Evolutionary conservation across 768 basidiomycete genomes (phyloP).

Genomic region (Rhodocollybia butyracea): DNA sequence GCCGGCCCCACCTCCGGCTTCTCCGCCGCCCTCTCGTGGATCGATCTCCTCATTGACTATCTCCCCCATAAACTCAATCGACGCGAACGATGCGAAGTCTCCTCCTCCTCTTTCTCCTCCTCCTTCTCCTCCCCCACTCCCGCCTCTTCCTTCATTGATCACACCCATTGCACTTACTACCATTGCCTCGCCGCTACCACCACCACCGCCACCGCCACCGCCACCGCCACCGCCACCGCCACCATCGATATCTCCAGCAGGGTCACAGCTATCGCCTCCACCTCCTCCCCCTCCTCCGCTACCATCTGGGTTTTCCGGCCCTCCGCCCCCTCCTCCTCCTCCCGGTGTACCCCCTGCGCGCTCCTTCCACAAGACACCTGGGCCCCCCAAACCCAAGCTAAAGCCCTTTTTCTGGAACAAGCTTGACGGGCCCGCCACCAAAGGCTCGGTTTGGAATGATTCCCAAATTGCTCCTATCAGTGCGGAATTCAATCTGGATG

Average conservation of each 20-base stretch:
- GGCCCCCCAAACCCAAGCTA: constrained; percentile 36
- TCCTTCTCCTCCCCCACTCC: constrained; percentile 24
- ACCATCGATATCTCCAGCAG: constrained; percentile 20
- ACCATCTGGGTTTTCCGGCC: constrained; percentile 15
- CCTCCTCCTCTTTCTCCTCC: constrained; percentile 22
- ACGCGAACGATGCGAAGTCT: constrained; percentile 18
- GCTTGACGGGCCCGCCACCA: constrained; percentile 38
- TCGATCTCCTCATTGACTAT: background rate
- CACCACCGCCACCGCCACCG: constrained; percentile 20
- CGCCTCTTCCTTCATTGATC: constrained; percentile 32
- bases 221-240: constrained; percentile 28
- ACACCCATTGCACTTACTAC: no score
- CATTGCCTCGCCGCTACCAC: constrained; percentile 15
- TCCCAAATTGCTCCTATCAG: constrained; percentile 31
- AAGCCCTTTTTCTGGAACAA: constrained; percentile 95
- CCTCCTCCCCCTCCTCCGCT: constrained; percentile 34
- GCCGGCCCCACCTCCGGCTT: constrained; percentile 21
- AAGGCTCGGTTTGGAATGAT: constrained; percentile 71
- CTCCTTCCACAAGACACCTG: background rate
- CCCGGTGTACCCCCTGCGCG: constrained; percentile 24
- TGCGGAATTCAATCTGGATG: constrained; percentile 54
- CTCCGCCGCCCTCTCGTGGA: constrained; percentile 12
- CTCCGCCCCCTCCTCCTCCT: constrained; percentile 24
- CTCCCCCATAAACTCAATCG: background rate
- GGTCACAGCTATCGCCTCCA: constrained; percentile 22